Evolutionary conservation across 345 rosid species (phyloP).

Genomic region (Salix purpurea): DNA sequence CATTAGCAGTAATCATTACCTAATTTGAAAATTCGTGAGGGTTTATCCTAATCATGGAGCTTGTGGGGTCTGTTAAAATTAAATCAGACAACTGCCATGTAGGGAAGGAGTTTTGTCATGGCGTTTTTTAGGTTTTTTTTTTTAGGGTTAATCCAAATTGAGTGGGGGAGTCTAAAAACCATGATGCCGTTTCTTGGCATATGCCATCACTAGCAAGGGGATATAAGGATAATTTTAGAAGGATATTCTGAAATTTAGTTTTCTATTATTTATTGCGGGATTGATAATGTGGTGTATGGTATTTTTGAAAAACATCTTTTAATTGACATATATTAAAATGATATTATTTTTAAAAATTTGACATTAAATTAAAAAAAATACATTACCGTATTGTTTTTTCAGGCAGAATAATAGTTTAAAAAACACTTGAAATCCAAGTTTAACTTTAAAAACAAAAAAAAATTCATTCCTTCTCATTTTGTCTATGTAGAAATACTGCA

Average conservation of each 20-base stretch:
- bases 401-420: too few relatives aligned
- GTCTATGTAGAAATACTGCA: too few relatives aligned
- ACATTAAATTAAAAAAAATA: too few relatives aligned
- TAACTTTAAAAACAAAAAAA: too few relatives aligned
- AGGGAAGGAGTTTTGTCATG: not conserved
- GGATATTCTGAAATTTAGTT: not conserved
- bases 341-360: too few relatives aligned
- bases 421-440: too few relatives aligned
- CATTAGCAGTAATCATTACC: not conserved
- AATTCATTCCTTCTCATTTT: too few relatives aligned
- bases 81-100: not conserved
- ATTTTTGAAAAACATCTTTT: too few relatives aligned
- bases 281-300: too few relatives aligned
- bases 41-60: conserved; percentile 5
- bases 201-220: not conserved
- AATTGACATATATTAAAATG: too few relatives aligned
- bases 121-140: not conserved
- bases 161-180: not conserved
- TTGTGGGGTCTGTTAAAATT: not conserved
- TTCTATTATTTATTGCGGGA: too few relatives aligned
- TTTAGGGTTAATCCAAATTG: not conserved
- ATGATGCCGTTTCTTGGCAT: not conserved
- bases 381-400: too few relatives aligned
- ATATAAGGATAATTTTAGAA: not conserved
- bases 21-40: not conserved